Conservation (phyloP, 2,329 filamentous ascomycete species). For the Fusarium piperis region DNA sequence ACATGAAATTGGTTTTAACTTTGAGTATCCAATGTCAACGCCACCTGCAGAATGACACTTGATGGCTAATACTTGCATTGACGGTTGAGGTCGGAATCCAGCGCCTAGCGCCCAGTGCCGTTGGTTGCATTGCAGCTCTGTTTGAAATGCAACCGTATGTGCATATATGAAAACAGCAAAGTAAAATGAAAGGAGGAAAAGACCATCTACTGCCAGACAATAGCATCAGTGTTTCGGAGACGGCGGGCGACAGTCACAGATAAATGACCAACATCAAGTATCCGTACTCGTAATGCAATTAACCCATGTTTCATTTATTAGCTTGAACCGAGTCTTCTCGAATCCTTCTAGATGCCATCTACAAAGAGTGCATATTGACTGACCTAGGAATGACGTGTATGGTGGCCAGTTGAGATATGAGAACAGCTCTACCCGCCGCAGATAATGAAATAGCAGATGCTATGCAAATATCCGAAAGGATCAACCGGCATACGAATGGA, state of each 20-base stretch:
- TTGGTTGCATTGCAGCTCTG: neutral
- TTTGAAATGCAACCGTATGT: neutral
- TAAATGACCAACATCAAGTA: neutral
- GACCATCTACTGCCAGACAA: neutral
- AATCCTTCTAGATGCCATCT: neutral
- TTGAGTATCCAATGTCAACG: neutral
- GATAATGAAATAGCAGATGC: neutral
- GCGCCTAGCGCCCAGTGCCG: neutral
- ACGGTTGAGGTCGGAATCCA: neutral
- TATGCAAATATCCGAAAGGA: constrained; percentile 22
- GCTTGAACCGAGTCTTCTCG: neutral
- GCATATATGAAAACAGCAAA: neutral
- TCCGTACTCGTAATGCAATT: neutral
- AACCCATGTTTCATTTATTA: neutral
- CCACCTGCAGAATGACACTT: neutral
- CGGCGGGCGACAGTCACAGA: neutral
- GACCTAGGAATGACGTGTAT: constrained; percentile 19
- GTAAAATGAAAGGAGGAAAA: neutral
- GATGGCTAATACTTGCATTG: neutral
- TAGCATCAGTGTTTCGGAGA: neutral
- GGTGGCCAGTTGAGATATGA: neutral
- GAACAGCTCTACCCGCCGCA: neutral
- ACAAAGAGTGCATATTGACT: neutral
- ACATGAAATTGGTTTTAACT: neutral
- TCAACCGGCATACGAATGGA: constrained; percentile 15